A percentile compares a stretch with the other conserved stretches of the same genome.
Evolutionary conservation across 176 grass and related monocot species (phyloP).

Genomic region (Triticum timopheevii): DNA sequence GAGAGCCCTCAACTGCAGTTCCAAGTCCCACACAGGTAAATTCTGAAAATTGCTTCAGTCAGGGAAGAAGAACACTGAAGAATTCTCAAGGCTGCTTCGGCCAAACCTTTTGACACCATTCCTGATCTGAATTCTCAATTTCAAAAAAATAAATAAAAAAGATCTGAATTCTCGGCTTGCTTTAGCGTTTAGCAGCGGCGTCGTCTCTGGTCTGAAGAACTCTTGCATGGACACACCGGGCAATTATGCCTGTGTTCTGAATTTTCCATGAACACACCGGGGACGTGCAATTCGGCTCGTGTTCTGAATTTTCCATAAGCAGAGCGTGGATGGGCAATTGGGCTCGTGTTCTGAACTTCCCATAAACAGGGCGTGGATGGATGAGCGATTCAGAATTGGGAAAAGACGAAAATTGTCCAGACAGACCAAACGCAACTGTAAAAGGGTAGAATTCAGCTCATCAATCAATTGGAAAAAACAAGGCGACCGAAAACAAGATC

Average conservation of each 20-base stretch:
- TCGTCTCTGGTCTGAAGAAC: background rate
- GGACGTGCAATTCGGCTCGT: background rate
- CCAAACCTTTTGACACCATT: background rate
- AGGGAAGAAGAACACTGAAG: background rate
- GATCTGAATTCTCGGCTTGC: background rate
- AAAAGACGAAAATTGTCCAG: background rate
- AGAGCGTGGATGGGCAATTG: background rate
- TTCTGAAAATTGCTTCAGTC: background rate
- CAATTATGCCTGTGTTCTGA: too few relatives aligned
- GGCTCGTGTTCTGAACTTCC: background rate
- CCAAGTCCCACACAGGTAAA: background rate
- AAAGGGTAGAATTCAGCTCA: background rate
- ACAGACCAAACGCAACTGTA: background rate
- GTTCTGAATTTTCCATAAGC: too few relatives aligned
- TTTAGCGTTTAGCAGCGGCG: background rate
- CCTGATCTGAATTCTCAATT: constrained; percentile 6
- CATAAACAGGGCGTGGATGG: background rate
- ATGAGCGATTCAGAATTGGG: background rate
- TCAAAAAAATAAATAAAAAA: too few relatives aligned
- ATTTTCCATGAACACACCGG: too few relatives aligned
- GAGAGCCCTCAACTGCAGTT: background rate
- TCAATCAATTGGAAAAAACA: background rate
- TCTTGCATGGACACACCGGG: background rate
- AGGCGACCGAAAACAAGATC: constrained; percentile 18
- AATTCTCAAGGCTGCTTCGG: background rate